Conservation (phyloP, 2,329 filamentous ascomycete genomes). For the Aspergillus melleus region DNA sequence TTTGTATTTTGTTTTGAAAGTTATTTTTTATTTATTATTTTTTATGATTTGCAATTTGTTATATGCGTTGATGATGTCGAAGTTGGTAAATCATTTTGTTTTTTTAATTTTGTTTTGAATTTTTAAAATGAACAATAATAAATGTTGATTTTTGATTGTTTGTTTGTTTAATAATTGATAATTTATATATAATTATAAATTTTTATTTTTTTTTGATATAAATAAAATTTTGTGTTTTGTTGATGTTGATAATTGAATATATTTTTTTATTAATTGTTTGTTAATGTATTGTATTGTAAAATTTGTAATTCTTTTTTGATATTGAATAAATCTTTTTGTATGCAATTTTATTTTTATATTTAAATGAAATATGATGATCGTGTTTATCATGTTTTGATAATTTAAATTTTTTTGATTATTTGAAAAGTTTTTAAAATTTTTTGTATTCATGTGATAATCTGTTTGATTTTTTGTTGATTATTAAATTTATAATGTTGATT, state of each 20-base stretch:
- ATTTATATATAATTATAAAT: background rate
- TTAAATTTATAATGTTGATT: background rate
- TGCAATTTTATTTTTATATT: background rate
- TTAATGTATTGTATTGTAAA: background rate
- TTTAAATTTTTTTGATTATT: background rate
- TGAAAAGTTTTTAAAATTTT: background rate
- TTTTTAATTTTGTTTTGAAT: constrained; percentile 5
- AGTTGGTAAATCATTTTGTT: constrained; percentile 12
- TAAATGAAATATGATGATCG: background rate
- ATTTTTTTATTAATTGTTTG: background rate
- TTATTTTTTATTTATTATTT: constrained; percentile 34
- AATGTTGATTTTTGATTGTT: constrained; percentile 7
- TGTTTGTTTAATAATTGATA: constrained; percentile 1
- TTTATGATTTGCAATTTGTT: constrained; percentile 20
- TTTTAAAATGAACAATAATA: constrained; percentile 4
- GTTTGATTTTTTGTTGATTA: background rate
- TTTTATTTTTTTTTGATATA: constrained; percentile 2
- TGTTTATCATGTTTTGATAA: background rate
- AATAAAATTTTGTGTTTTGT: constrained; percentile 1
- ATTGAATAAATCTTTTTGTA: background rate
- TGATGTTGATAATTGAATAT: background rate
- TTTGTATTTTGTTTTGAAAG: constrained; percentile 25
- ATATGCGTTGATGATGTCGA: constrained; percentile 19
- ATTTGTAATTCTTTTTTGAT: background rate
- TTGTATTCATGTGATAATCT: accelerated